A percentile compares a stretch with the other conserved stretches of the same genome.
Conservation (phyloP, 495 filamentous ascomycete genomes). For the Collariella sp. region DNA sequence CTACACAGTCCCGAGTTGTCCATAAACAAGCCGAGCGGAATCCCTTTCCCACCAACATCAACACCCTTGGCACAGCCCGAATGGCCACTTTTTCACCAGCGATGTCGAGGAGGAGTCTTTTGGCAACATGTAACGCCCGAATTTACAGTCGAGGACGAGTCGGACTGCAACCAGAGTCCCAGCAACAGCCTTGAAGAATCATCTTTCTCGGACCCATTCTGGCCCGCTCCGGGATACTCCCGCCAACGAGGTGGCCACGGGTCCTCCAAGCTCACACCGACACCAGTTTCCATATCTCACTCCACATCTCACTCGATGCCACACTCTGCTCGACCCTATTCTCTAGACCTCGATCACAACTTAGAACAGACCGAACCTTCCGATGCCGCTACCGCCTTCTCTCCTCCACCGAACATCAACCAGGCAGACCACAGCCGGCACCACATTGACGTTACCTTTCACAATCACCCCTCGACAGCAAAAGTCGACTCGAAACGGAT, state of each 20-base stretch:
- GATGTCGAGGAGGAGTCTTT: neutral
- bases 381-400: neutral
- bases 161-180: constrained; percentile 17
- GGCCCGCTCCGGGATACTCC: neutral
- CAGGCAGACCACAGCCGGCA: neutral
- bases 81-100: constrained; percentile 13
- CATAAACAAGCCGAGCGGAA: neutral
- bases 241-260: constrained; percentile 10
- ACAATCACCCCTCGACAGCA: constrained; percentile 9
- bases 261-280: constrained; percentile 5
- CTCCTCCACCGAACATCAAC: constrained; percentile 1
- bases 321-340: neutral
- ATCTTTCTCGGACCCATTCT: constrained; percentile 1
- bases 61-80: constrained; percentile 4
- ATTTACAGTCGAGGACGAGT: constrained; percentile 21
- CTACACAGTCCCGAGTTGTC: neutral
- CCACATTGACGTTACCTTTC: constrained; percentile 2
- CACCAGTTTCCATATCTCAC: neutral
- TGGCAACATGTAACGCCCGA: constrained; percentile 6
- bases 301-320: neutral
- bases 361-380: constrained; percentile 7
- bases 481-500: constrained; percentile 21
- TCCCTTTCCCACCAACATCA: neutral
- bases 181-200: constrained; percentile 17
- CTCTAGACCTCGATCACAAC: neutral